These are phyloP conservation scores for Fusarium cicatricum DNA, from an alignment of 2,329 filamentous ascomycete genomes.

Conservation along the genomic window DNA sequence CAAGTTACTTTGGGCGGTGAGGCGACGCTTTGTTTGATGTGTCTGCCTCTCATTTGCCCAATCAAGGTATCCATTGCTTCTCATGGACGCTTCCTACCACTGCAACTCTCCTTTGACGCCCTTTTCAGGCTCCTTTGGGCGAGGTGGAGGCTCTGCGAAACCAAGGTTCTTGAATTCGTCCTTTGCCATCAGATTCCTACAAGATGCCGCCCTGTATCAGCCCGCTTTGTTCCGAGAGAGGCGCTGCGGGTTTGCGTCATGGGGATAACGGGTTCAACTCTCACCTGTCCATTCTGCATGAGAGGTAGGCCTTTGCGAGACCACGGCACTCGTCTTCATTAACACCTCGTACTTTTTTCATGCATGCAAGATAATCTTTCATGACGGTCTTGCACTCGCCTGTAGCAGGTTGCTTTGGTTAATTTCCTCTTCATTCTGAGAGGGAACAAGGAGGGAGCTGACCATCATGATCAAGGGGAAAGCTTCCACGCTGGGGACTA, in stretches of 20 bases:
- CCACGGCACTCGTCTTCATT: conserved; percentile 88
- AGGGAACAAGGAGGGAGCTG: conserved; percentile 8
- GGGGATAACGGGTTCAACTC: conserved; percentile 41
- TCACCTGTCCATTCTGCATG: conserved; percentile 94
- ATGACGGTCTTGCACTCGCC: conserved; percentile 95
- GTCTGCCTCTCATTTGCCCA: conserved; percentile 41
- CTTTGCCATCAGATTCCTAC: conserved; percentile 91
- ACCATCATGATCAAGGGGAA: conserved; percentile 90
- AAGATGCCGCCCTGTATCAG: conserved; percentile 19
- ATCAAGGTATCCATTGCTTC: not conserved
- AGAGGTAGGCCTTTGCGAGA: conserved; percentile 87
- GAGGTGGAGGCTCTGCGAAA: conserved; percentile 57
- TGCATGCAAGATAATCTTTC: conserved; percentile 83
- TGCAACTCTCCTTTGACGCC: conserved; percentile 49
- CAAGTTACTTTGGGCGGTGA: conserved; percentile 28
- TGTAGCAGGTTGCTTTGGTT: conserved; percentile 47
- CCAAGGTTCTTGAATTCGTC: conserved; percentile 96
- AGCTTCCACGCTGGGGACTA: conserved; percentile 89
- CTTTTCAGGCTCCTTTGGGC: conserved; percentile 44
- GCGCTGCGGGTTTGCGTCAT: conserved; percentile 20
- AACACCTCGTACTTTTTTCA: conserved; percentile 82
- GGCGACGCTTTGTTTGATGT: conserved; percentile 33
- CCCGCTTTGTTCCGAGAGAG: conserved; percentile 23
- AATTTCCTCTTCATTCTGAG: conserved; percentile 5
- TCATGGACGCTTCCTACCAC: conserved; percentile 40